Evolutionary conservation across 1,284 basidiomycete species (phyloP).

Genomic region (Austroboletus niveus): DNA sequence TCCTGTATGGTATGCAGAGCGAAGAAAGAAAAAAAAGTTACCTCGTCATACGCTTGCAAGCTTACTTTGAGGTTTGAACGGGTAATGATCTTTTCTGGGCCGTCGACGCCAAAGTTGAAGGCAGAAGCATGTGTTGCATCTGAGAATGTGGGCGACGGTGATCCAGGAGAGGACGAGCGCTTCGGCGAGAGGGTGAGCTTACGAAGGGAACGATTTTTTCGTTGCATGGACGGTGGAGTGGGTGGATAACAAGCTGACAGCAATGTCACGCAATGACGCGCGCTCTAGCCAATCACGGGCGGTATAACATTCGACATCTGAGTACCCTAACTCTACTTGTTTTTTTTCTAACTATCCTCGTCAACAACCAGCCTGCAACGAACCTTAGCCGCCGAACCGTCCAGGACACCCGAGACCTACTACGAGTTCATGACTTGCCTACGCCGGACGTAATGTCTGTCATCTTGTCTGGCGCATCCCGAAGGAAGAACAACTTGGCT

Average conservation of each 20-base stretch:
- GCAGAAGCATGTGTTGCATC: constrained; percentile 75
- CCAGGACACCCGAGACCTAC: constrained; percentile 13
- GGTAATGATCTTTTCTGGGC: constrained; percentile 80
- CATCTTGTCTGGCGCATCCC: constrained; percentile 81
- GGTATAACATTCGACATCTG: constrained; percentile 1
- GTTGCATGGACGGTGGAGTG: constrained; percentile 47
- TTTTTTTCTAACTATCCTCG: neutral
- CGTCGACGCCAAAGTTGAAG: constrained; percentile 67
- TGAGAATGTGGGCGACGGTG: constrained; percentile 81
- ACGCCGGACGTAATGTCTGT: constrained; percentile 64
- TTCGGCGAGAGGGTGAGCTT: constrained; percentile 50
- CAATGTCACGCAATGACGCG: constrained; percentile 1
- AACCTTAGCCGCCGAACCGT: constrained; percentile 2
- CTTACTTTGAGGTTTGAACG: constrained; percentile 76
- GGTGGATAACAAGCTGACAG: constrained; percentile 10
- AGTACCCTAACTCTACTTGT: constrained; percentile 9
- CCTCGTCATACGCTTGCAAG: constrained; percentile 77
- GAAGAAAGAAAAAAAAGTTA: constrained; percentile 25
- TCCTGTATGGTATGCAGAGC: constrained; percentile 22
- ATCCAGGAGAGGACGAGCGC: constrained; percentile 51
- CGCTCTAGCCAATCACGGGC: neutral
- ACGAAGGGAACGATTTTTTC: constrained; percentile 57
- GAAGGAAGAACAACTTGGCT: constrained; percentile 77
- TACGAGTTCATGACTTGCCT: constrained; percentile 26
- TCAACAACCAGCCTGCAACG: neutral